Base-by-base conservation (phyloP, 176 grass and related monocot genomes). In the Avena atlantica region DNA sequence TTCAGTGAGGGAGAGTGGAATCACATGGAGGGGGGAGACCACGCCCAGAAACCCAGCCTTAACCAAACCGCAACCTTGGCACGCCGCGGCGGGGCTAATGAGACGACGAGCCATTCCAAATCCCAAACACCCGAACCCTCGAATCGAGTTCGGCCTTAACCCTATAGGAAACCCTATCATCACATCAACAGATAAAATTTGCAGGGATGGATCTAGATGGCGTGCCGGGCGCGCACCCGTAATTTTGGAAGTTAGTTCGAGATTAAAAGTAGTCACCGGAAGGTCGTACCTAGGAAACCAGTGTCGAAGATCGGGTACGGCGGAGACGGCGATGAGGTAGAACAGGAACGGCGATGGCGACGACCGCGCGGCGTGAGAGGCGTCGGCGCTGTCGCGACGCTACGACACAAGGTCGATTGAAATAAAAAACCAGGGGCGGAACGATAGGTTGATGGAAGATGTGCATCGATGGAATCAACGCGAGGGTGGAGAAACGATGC, bases 11-110 rank as follows among this genome's bases (percentile, higher is more conserved):
- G 93, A 78, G 74, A 85, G 94, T 68, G 69, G 81, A 91, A 88
- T 96, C 97, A 99, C 97, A 93, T 96, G 92, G 90, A 87, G 87
- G 27, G 97, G 91, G 77, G 97, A 96, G 87, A 99, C 85, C 74
- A 92, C 60, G 80, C 92, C 87, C 63, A 96, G 88, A 98, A 98
- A 90, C 51, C 93, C 87, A 56, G 86, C 78, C 85, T 88, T 96
- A 91, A 93, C 88, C 79, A 96, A 89, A 82, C 90, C 79, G 73
- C 91, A 92, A 81, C 96, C 88, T 89, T 92, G 89, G 91, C 88
- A 92, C 80, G 88, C 84, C 88, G 79, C 88, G 24, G 93, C 89
- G 78, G 92, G 92, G 63, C 86, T 95, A 94, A 92, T 64, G 86
- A 98, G 88, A 87, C 97, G 88, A 83, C 97, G 90, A 82, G 92